Conservation (phyloP, 441 rosid genomes). For the Gossypium gossypioides region DNA sequence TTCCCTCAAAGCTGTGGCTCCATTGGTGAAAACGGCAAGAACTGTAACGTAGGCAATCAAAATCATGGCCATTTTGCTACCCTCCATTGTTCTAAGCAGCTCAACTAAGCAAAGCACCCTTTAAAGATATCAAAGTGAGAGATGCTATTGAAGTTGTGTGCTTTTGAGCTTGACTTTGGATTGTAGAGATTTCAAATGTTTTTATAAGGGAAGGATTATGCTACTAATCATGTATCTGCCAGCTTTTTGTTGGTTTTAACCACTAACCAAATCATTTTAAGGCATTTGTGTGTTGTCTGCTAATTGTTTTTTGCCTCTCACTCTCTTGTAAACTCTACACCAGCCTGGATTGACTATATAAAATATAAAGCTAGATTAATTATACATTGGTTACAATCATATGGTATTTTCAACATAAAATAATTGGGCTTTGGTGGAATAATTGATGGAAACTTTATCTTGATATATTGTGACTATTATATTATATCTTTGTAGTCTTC, state of each 20-base stretch:
- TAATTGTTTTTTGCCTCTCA: background rate
- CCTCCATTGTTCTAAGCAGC: slow-evolving; percentile 19
- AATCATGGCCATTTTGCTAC: slow-evolving; percentile 16
- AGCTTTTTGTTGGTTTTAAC: slow-evolving; percentile 25
- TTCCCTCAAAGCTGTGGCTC: slow-evolving; percentile 15
- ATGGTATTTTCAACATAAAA: background rate
- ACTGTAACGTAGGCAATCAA: slow-evolving; percentile 21
- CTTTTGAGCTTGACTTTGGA: background rate
- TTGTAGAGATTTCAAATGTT: background rate
- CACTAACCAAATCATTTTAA: slow-evolving; percentile 22
- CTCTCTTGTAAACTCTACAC: slow-evolving; percentile 1
- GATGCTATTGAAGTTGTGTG: background rate
- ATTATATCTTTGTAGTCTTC: too few species aligned
- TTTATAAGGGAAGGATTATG: background rate
- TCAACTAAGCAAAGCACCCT: background rate
- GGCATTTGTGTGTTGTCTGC: slow-evolving; percentile 9
- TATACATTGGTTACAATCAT: background rate
- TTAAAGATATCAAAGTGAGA: background rate
- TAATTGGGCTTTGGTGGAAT: slow-evolving; percentile 3
- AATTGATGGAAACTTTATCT: background rate
- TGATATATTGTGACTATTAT: background rate
- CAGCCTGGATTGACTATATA: slow-evolving; percentile 15
- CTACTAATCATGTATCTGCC: slow-evolving; percentile 14
- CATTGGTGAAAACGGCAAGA: slow-evolving; percentile 9
- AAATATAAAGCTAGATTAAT: background rate